Conservation (phyloP, 116 monocot species). For the Zostera marina region DNA sequence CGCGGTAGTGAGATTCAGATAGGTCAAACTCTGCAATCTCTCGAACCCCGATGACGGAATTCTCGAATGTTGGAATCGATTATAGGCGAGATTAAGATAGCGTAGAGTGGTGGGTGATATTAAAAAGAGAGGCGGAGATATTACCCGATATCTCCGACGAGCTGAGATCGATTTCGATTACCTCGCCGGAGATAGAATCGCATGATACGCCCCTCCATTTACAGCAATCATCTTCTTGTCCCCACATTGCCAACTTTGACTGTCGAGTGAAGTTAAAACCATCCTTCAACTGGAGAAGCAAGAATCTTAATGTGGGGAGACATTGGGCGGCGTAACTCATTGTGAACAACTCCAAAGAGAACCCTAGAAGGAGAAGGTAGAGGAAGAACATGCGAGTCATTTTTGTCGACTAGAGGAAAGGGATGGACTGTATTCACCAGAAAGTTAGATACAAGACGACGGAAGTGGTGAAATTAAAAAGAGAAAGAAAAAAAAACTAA, state of each 20-base stretch:
- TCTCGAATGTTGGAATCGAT: not conserved
- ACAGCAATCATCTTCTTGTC: constrained; percentile 5
- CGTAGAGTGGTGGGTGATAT: constrained; percentile 9
- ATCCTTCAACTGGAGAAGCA: constrained; percentile 8
- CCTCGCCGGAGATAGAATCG: not conserved
- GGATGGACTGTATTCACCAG: too few species aligned
- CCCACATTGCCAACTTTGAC: constrained; percentile 2
- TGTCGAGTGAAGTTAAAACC: not conserved
- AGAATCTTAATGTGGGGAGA: constrained; percentile 3
- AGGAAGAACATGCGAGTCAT: too few species aligned
- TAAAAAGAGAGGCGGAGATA: constrained; percentile 4
- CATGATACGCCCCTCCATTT: constrained; percentile 11
- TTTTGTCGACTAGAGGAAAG: too few species aligned
- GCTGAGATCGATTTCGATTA: constrained; percentile 11
- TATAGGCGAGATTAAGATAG: constrained; percentile 7
- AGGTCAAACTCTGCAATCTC: constrained; percentile 13
- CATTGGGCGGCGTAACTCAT: constrained; percentile 2
- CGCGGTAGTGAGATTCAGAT: constrained; percentile 41
- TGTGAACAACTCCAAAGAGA: too few species aligned
- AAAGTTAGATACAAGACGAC: not conserved
- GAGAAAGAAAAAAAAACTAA: too few species aligned
- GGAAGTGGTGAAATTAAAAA: too few species aligned
- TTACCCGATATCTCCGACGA: constrained; percentile 1
- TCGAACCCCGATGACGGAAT: not conserved
- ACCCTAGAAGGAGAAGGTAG: too few species aligned